Base-by-base conservation (phyloP, 164 flowering plant genomes). In the Piper longum region DNA sequence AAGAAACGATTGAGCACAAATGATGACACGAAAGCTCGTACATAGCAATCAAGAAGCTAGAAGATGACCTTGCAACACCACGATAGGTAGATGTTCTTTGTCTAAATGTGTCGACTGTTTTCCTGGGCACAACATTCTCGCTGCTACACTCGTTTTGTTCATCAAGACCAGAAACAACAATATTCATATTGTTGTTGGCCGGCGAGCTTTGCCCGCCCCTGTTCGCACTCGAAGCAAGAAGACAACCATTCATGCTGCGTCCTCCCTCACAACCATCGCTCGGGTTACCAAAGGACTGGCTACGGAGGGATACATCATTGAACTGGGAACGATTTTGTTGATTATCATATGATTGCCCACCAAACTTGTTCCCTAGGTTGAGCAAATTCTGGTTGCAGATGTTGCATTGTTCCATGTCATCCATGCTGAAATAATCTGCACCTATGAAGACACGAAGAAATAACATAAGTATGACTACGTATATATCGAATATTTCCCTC, bases 21-120 rank as follows among this genome's bases (percentile, higher is more conserved):
- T 11, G 48, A 11, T 11, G 11, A 44, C 9, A 48, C 52, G 7
- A 48, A 48, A 12, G 7, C 9, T 5, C 14, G 8, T 5, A 9
- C 14, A 12, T 9, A 48, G 5, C 39, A 17, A 66, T 2, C 14
- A 65, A 58, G 54, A 14, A 16, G 11, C 41, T 19, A 44, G 16
- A 19, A 14, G 16, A n/a, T 12, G 43, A 91, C 96, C 92, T 89
- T 56, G 98, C 89, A 17, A 91, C 98, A 64, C 98, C 98, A 61
- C 98, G 92, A 76, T 91, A 91, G 40, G 89, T 89, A 1, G 98
- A 92, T 58, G 98, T 92, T 56, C 96, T 75, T 56, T 92, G 98
- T 58, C 98, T 95, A 67, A 89, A 91, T 16, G 92, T 89, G 60
- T 91, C 98, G 60, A 85, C 76, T 43, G 95, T 78, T 62, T 86